Base-by-base conservation (phyloP, 768 basidiomycete genomes). In the Hygrophorus russula region DNA sequence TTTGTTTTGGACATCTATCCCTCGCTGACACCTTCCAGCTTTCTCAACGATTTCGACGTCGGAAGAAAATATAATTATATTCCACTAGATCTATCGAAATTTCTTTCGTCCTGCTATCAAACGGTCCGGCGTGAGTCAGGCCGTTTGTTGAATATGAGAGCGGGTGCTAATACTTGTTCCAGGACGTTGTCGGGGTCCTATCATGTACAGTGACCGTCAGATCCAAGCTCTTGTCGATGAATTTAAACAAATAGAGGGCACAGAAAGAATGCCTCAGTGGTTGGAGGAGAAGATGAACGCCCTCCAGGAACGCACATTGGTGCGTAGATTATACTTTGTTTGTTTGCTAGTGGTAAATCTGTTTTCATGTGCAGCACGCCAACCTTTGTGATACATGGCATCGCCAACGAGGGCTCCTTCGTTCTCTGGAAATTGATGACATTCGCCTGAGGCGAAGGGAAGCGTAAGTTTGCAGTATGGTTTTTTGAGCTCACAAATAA, bases 321-420 rank as follows among this genome's bases (percentile, higher is more conserved):
- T 53, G 12, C 15, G 44, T 48, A 19, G 15, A 15, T 7, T 18
- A 3, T 15, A 33, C n/a, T 17, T 17, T 36, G 24, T 24, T 7
- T 7, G 24, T 24, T 7, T 24, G 24, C 7, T 24, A 7, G 7
- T 24, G 7, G 4, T 7, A 24, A 7, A 24, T 24, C 24, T 24
- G 7, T 24, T 3, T 24, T 24, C 7, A 7, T 7, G 24, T 36
- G 18, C 27, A 55, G 52, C 52, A 53, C 41, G 52, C 52, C 7
- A 33, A 14, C 0, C 36, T 27, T 42, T 55, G 50, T 30, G 44
- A 51, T 24, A 12, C 14, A 3, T 51, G 49, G 52, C 49, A 49
- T 24, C 17, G 27, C 14, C 29, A 38, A 12, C 43, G 46, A 31
- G 44, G 15, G 20, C n/a, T 34, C 24, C 39, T 45, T 36, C 47